Evolutionary conservation across 208 protist genomes (phyloP), one percentile per base, ranked within the genome.

Genomic region (Naegleria fowleri): DNA sequence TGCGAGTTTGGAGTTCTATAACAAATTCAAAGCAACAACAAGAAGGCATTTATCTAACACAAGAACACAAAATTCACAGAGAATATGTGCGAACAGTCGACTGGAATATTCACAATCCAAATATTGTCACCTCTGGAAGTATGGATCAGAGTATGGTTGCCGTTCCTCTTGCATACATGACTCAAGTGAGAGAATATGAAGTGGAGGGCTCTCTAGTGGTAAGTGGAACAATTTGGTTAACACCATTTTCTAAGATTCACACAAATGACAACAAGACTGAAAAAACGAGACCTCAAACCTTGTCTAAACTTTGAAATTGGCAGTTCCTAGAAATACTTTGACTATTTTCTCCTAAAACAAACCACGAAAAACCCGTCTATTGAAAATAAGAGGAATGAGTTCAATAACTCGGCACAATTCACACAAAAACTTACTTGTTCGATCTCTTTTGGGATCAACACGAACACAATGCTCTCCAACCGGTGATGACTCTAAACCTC

Each of bases 21-120:
- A 19, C 19, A 19, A 5, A 25, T 67, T 36, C 16, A 55, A 38
- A 41, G 13, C 19, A 87, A 0, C 19, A n/a, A 89, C 39, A 89
- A 89, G 39, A n/a, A 36, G 86, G 86, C 1, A 67, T 89, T 67
- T 58, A 89, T 67, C 40, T 89, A 41, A 75, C 48, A 67, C 13
- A 67, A 36, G 86, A 89, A 67, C 86, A 89, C 59, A 67, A 67
- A 40, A 41, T 89, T 67, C 86, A 89, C 39, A 33, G 86, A 40
- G 51, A 67, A 15, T 15, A 7, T 15, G 48, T 55, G 19, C n/a
- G 13, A 29, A 25, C 86, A 29, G 43, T 67, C 22, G 86, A 89
- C 40, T 89, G 86, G 86, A 67, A 89, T 67, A 52, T 67, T 41
- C 86, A 89, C 22, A 40, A 67, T 40, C 33, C 86, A 33, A 43